Percentiles rank a stretch among this genome's conserved stretches.
Evolutionary conservation across 140 eudicot genomes (phyloP).

Genomic region (Stevia rebaudiana): DNA sequence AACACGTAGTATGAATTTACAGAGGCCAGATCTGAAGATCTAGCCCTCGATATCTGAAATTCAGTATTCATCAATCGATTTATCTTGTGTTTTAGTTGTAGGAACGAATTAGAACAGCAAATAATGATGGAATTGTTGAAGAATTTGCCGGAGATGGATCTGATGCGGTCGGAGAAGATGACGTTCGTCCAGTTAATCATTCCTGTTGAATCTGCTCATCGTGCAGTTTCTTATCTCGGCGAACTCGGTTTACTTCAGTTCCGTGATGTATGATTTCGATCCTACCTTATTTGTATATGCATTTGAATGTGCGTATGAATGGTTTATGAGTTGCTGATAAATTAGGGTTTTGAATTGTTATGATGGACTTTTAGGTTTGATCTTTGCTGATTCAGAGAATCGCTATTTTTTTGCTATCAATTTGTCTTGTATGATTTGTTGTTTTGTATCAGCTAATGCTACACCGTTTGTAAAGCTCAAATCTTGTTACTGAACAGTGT

Average conservation of each 20-base stretch:
- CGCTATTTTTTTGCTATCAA: background rate
- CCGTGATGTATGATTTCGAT: constrained; percentile 56
- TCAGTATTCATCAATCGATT: background rate
- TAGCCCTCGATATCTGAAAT: constrained; percentile 7
- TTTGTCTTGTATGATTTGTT: background rate
- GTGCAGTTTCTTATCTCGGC: constrained; percentile 85
- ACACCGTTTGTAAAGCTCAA: background rate
- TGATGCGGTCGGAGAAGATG: constrained; percentile 99
- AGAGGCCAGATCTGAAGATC: constrained; percentile 45
- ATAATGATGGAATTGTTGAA: constrained; percentile 62
- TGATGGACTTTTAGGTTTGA: constrained; percentile 6
- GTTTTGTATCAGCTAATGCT: background rate
- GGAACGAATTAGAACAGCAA: constrained; percentile 19
- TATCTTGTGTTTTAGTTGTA: constrained; percentile 14
- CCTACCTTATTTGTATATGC: constrained; percentile 11
- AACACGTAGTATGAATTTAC: constrained; percentile 27
- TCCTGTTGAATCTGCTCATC: constrained; percentile 95
- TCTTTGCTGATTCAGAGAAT: background rate
- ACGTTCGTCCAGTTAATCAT: constrained; percentile 70
- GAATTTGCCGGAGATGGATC: constrained; percentile 89
- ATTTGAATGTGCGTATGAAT: background rate
- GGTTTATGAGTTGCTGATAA: background rate
- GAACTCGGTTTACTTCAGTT: constrained; percentile 91
- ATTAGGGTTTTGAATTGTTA: background rate
- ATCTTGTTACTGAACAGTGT: constrained; percentile 2